Conservation (phyloP, 352 stramenopile species). For the Phytophthora hybrid region DNA sequence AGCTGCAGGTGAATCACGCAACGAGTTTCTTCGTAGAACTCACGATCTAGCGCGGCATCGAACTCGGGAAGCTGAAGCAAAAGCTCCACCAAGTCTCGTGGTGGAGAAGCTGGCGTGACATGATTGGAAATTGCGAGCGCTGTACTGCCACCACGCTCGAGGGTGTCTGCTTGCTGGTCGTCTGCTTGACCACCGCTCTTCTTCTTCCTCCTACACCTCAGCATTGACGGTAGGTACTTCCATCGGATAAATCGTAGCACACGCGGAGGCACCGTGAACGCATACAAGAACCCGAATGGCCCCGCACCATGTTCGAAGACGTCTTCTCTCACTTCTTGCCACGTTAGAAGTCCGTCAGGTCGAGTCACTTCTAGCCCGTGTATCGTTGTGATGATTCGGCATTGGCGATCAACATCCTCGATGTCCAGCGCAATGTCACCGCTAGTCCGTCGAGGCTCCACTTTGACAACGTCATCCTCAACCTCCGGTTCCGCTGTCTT, state of each 20-base stretch:
- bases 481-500: conserved; percentile 33
- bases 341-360: conserved; percentile 56
- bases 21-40: conserved; percentile 91
- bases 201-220: conserved; percentile 24
- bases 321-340: conserved; percentile 46
- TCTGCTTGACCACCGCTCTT: conserved; percentile 1
- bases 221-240: conserved; percentile 58
- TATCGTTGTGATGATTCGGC: conserved; percentile 42
- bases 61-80: conserved; percentile 72
- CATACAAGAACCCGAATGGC: conserved; percentile 77
- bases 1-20: conserved; percentile 93
- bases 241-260: conserved; percentile 53
- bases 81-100: conserved; percentile 67
- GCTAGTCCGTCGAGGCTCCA: conserved; percentile 40
- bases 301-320: conserved; percentile 57
- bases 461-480: conserved; percentile 22
- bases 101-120: conserved; percentile 10
- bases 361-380: conserved; percentile 51
- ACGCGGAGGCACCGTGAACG: conserved; percentile 58
- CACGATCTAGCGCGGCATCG: conserved; percentile 76
- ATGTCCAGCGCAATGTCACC: conserved; percentile 76
- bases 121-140: conserved; percentile 9
- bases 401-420: conserved; percentile 69
- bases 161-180: conserved; percentile 21
- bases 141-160: conserved; percentile 32